These are phyloP conservation scores for Cladosporium phlei DNA, from an alignment of 2,329 filamentous ascomycete genomes.

Conservation along the genomic window DNA sequence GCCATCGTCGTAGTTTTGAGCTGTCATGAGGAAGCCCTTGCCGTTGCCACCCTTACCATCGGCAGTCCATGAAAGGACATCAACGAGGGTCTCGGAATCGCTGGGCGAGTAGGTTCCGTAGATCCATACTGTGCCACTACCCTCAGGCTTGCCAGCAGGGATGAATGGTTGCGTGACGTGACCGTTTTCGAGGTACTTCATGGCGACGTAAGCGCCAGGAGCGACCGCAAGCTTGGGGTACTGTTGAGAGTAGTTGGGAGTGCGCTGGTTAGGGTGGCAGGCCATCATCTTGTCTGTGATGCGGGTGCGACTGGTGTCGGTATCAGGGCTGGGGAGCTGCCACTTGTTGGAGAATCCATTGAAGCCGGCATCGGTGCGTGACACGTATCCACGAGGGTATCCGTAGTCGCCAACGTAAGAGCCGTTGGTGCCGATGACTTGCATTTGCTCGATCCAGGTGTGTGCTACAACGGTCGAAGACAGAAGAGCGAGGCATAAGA, in stretches of 20 bases:
- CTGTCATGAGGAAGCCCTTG: constrained; percentile 69
- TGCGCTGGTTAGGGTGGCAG: constrained; percentile 61
- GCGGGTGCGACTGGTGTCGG: constrained; percentile 39
- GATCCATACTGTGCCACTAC: constrained; percentile 44
- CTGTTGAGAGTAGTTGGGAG: constrained; percentile 50
- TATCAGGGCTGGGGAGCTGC: constrained; percentile 53
- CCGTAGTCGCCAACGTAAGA: constrained; percentile 66
- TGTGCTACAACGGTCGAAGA: constrained; percentile 49
- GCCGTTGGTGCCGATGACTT: constrained; percentile 67
- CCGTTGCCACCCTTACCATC: constrained; percentile 77
- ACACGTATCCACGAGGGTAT: constrained; percentile 67
- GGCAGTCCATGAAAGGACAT: constrained; percentile 74
- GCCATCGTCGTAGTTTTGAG: constrained; percentile 80
- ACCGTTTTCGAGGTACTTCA: constrained; percentile 50
- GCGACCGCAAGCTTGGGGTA: constrained; percentile 59
- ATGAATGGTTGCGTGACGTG: constrained; percentile 43
- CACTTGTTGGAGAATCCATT: constrained; percentile 56
- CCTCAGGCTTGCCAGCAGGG: constrained; percentile 39
- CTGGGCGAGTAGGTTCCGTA: constrained; percentile 47
- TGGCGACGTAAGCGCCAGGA: constrained; percentile 44
- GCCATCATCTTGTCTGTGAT: constrained; percentile 53
- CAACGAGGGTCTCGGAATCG: constrained; percentile 53
- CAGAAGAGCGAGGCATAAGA: neutral
- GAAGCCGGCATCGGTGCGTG: constrained; percentile 54
- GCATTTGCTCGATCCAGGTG: constrained; percentile 77